phyloP scores from a whole-genome alignment of 2,329 filamentous ascomycete genomes.

The Aphanocladium album region DNA sequence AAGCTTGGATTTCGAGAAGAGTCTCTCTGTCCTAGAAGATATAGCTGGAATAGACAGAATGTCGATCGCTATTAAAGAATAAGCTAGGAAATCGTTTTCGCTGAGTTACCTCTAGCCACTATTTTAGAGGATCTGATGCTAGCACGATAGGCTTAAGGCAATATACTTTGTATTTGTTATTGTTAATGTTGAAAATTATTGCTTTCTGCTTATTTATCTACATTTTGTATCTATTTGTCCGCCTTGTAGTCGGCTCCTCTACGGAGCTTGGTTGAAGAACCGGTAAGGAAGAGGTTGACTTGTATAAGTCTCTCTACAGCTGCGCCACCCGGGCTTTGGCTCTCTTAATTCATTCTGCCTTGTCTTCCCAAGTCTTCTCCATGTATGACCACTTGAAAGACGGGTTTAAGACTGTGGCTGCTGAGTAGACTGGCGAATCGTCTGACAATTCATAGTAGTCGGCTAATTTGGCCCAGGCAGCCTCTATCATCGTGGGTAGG shows the following conservation, averaged over 20 bases:
- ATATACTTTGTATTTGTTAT: slow-evolving; percentile 13
- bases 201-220: slow-evolving; percentile 13
- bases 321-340: not conserved
- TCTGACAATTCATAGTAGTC: slow-evolving; percentile 1
- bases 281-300: not conserved
- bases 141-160: slow-evolving; percentile 3
- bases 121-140: not conserved
- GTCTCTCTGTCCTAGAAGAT: slow-evolving; percentile 7
- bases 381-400: slow-evolving; percentile 6
- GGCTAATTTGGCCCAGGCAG: slow-evolving; percentile 12
- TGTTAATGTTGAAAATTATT: slow-evolving; percentile 7
- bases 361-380: slow-evolving; percentile 2
- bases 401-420: not conserved
- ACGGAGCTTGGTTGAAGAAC: not conserved
- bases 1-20: slow-evolving; percentile 9
- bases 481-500: slow-evolving; percentile 12
- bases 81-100: slow-evolving; percentile 2
- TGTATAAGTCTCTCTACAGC: slow-evolving; percentile 3
- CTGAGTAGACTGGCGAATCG: not conserved
- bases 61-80: slow-evolving; percentile 10
- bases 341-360: not conserved
- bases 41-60: slow-evolving; percentile 11
- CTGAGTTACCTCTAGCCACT: slow-evolving; percentile 3
- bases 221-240: slow-evolving; percentile 10
- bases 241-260: not conserved